phyloP scores from a whole-genome alignment of 2,329 filamentous ascomycete species.

The Cladosporium oxysporum region DNA sequence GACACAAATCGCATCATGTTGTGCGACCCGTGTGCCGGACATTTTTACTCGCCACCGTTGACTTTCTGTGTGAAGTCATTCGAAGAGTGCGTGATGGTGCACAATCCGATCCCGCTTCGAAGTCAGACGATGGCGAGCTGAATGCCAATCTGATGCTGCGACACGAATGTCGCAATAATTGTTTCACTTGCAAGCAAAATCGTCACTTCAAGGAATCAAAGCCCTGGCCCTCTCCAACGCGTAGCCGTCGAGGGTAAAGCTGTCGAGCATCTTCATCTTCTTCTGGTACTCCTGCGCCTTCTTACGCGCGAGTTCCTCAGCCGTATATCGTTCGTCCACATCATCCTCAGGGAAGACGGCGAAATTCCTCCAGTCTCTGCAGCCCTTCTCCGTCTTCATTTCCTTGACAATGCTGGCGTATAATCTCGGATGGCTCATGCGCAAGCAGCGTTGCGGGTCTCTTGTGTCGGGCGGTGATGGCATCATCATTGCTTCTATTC shows the following conservation, averaged over 20 bases:
- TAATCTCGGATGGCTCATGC: slow-evolving; percentile 35
- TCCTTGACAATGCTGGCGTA: slow-evolving; percentile 37
- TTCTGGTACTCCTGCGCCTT: slow-evolving; percentile 32
- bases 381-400: slow-evolving; percentile 36
- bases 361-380: slow-evolving; percentile 37
- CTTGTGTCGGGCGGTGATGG: slow-evolving; percentile 31
- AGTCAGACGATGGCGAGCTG: neutral
- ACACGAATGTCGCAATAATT: neutral
- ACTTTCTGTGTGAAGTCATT: neutral
- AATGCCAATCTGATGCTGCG: neutral
- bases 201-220: slow-evolving; percentile 14
- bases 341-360: slow-evolving; percentile 37
- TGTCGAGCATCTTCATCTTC: slow-evolving; percentile 29
- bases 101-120: neutral
- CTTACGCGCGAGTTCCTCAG: slow-evolving; percentile 31
- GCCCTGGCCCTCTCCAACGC: slow-evolving; percentile 17
- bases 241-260: slow-evolving; percentile 23
- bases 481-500: slow-evolving; percentile 40
- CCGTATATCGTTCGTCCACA: slow-evolving; percentile 33
- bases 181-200: neutral
- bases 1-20: slow-evolving; percentile 1
- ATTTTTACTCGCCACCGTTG: neutral
- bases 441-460: slow-evolving; percentile 33
- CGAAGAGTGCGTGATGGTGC: neutral
- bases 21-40: neutral